Conservation (phyloP, 2,329 filamentous ascomycete species). For the Scedosporium aurantiacum region DNA sequence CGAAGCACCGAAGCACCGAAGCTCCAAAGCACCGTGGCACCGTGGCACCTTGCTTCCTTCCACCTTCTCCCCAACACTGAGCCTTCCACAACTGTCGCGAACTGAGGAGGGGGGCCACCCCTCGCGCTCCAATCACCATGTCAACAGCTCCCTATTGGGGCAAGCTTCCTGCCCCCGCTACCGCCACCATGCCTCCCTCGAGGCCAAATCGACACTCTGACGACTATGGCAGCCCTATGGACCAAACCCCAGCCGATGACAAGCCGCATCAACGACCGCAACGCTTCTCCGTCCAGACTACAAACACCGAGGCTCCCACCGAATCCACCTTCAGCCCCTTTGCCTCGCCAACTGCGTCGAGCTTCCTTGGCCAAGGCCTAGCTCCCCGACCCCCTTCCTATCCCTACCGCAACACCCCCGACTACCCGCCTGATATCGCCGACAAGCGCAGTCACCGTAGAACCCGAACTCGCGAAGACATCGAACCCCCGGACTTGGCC, state of each 20-base stretch:
- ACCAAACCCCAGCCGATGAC: conserved; percentile 19
- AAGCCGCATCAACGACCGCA: conserved; percentile 34
- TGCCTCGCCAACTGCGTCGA: conserved; percentile 41
- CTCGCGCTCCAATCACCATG: conserved; percentile 10
- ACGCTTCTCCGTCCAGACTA: conserved; percentile 44
- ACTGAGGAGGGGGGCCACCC: conserved; percentile 14
- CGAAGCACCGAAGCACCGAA: conserved; percentile 11
- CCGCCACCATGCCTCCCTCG: conserved; percentile 10
- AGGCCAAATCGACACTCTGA: conserved; percentile 5
- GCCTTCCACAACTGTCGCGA: conserved; percentile 17
- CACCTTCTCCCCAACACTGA: conserved; percentile 9
- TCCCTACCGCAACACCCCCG: conserved; percentile 31
- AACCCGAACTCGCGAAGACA: conserved; percentile 22
- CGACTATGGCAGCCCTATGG: conserved; percentile 17
- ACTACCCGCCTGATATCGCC: conserved; percentile 28
- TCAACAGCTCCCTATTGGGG: conserved; percentile 37
- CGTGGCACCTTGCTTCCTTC: conserved; percentile 9
- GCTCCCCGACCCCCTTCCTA: conserved; percentile 50
- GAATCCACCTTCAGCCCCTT: conserved; percentile 49
- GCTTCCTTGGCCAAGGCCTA: conserved; percentile 39
- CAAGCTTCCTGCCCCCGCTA: conserved; percentile 23
- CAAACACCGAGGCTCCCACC: conserved; percentile 41
- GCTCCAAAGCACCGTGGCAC: conserved; percentile 7
- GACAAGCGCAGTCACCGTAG: conserved; percentile 19
- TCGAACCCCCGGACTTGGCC: conserved; percentile 23